Percentiles rank a stretch among this genome's conserved stretches.
Evolutionary conservation across 768 basidiomycete species (phyloP).

Genomic region (Russula abietina): DNA sequence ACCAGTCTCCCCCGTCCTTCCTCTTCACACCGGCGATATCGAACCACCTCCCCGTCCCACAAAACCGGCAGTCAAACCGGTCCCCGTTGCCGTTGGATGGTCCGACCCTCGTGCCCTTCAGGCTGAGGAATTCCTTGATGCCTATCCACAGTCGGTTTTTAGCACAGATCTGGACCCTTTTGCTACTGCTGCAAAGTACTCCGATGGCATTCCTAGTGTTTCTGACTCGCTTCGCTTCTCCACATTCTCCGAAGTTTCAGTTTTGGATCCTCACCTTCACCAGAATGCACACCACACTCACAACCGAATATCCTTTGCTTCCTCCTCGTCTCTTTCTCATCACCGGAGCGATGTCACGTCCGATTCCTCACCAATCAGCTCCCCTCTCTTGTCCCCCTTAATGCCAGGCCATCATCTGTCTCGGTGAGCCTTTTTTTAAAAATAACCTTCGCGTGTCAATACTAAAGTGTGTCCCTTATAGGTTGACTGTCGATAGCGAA

Average conservation of each 20-base stretch:
- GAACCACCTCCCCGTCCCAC: slow-evolving; percentile 27
- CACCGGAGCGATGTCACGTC: slow-evolving; percentile 21
- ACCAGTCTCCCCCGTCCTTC: slow-evolving; percentile 32
- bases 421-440: slow-evolving; percentile 9
- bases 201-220: slow-evolving; percentile 35
- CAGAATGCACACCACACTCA: slow-evolving; percentile 33
- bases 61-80: slow-evolving; percentile 45
- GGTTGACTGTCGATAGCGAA: slow-evolving; percentile 22
- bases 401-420: slow-evolving; percentile 13
- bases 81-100: slow-evolving; percentile 51
- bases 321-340: slow-evolving; percentile 53
- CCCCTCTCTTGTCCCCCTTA: slow-evolving; percentile 17
- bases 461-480: neutral
- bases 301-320: slow-evolving; percentile 50
- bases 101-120: slow-evolving; percentile 49
- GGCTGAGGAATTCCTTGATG: slow-evolving; percentile 39
- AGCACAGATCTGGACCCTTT: slow-evolving; percentile 64
- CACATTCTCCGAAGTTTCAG: slow-evolving; percentile 47
- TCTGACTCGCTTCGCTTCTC: slow-evolving; percentile 46
- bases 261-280: slow-evolving; percentile 40
- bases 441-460: neutral
- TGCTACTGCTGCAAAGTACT: slow-evolving; percentile 45
- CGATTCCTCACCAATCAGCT: slow-evolving; percentile 16
- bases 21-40: slow-evolving; percentile 24
- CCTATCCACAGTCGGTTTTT: slow-evolving; percentile 45